Percentiles rank a stretch among this genome's conserved stretches.
phyloP scores from a whole-genome alignment of 1,139 yeast genomes.

The Candida dubliniensis region DNA sequence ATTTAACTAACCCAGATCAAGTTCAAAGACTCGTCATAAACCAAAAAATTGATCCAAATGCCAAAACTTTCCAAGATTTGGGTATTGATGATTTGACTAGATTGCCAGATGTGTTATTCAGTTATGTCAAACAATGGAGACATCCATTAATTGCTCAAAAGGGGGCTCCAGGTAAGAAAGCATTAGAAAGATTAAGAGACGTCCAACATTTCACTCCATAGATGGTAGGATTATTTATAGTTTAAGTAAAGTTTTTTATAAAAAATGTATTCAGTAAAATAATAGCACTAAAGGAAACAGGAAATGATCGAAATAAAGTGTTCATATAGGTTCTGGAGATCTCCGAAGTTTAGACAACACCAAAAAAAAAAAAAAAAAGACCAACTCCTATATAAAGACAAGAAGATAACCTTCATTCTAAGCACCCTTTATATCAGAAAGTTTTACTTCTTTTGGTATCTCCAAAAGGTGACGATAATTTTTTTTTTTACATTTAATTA shows the following conservation, averaged over 20 bases:
- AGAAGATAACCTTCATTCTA: no score
- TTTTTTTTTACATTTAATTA: no score
- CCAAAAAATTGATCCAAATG: constrained; percentile 62
- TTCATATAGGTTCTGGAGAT: no score
- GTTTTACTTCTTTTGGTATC: no score
- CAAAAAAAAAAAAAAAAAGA: no score
- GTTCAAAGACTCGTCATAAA: constrained; percentile 72
- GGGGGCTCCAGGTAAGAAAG: constrained; percentile 46
- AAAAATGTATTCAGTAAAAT: background rate
- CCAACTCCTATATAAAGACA: no score
- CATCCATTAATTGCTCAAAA: constrained; percentile 52
- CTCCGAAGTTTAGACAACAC: no score
- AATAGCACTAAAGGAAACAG: background rate
- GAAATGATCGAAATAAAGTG: no score
- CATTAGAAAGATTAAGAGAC: constrained; percentile 45
- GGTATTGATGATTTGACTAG: constrained; percentile 66
- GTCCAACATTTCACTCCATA: constrained; percentile 42
- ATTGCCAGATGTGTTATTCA: constrained; percentile 68
- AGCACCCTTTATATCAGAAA: no score
- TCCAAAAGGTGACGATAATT: no score
- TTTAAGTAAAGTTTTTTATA: background rate
- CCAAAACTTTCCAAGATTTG: constrained; percentile 68
- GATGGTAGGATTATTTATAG: constrained; percentile 9
- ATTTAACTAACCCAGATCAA: constrained; percentile 69
- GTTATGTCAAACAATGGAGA: constrained; percentile 59